phyloP scores from a whole-genome alignment of 129 eudicot species.

The Ambrosia artemisiifolia region DNA sequence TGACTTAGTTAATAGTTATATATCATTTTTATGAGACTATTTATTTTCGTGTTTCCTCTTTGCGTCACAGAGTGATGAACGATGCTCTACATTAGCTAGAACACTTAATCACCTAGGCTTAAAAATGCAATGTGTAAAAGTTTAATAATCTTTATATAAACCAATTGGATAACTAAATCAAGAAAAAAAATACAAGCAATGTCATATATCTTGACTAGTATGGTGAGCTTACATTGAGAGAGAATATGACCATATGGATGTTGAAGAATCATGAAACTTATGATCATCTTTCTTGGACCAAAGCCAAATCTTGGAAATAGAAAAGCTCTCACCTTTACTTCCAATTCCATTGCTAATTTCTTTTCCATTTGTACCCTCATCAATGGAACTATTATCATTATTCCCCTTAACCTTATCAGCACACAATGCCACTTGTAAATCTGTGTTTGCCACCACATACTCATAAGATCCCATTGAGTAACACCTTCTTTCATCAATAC shows the following conservation, averaged over 20 bases:
- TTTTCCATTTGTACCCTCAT: slow-evolving; percentile 50
- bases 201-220: slow-evolving; percentile 2
- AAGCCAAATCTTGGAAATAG: slow-evolving; percentile 87
- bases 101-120: not conserved
- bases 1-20: too few relatives aligned
- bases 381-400: slow-evolving; percentile 27
- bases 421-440: slow-evolving; percentile 62
- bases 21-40: too few relatives aligned
- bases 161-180: not conserved
- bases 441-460: slow-evolving; percentile 69
- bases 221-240: slow-evolving; percentile 47
- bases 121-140: not conserved
- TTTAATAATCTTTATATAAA: not conserved
- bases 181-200: slow-evolving; percentile 3
- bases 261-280: slow-evolving; percentile 44
- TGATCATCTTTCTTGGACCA: slow-evolving; percentile 71
- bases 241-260: slow-evolving; percentile 36
- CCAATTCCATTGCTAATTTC: slow-evolving; percentile 44
- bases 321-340: slow-evolving; percentile 81
- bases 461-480: slow-evolving; percentile 89
- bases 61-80: not conserved
- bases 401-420: slow-evolving; percentile 19
- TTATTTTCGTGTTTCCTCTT: too few relatives aligned
- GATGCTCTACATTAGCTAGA: not conserved
- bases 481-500: slow-evolving; percentile 89